Percentiles rank a stretch among this genome's conserved stretches.
These are phyloP conservation scores for Ceratobasidium papillatum DNA, from an alignment of 1,284 basidiomycete genomes.

Conservation along the genomic window DNA sequence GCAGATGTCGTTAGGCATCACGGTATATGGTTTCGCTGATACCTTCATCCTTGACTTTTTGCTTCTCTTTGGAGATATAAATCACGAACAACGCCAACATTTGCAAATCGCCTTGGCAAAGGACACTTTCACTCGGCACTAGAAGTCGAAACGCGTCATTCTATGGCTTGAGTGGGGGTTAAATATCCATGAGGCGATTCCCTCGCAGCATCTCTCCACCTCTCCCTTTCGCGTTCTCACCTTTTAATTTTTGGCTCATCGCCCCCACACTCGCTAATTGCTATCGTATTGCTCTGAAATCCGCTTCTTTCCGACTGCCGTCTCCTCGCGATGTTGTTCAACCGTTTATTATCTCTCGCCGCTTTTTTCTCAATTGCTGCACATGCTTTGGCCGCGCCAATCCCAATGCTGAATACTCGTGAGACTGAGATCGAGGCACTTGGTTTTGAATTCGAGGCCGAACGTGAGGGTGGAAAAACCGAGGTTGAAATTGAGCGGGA, in stretches of 20 bases:
- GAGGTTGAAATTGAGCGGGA: conserved; percentile 10
- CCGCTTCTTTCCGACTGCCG: background rate
- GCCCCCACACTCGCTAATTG: background rate
- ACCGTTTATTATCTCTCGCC: conserved; percentile 4
- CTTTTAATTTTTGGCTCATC: background rate
- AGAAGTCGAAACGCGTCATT: conserved; percentile 14
- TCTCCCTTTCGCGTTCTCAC: background rate
- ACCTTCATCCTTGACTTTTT: background rate
- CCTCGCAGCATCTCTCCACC: background rate
- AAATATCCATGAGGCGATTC: background rate
- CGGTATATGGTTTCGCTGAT: too few species aligned
- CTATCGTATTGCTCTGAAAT: background rate
- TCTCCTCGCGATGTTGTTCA: background rate
- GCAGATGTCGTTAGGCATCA: too few species aligned
- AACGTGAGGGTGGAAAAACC: background rate
- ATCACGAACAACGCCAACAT: background rate
- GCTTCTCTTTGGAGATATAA: background rate
- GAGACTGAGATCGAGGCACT: background rate
- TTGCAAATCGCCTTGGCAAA: conserved; percentile 4
- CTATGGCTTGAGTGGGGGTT: background rate
- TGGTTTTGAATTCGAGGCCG: background rate
- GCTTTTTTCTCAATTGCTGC: conserved; percentile 21
- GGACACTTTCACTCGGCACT: background rate
- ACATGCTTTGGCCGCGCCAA: conserved; percentile 2
- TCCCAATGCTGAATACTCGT: background rate